Conservation (phyloP, 164 flowering plant genomes). For the Annona squamosa region DNA sequence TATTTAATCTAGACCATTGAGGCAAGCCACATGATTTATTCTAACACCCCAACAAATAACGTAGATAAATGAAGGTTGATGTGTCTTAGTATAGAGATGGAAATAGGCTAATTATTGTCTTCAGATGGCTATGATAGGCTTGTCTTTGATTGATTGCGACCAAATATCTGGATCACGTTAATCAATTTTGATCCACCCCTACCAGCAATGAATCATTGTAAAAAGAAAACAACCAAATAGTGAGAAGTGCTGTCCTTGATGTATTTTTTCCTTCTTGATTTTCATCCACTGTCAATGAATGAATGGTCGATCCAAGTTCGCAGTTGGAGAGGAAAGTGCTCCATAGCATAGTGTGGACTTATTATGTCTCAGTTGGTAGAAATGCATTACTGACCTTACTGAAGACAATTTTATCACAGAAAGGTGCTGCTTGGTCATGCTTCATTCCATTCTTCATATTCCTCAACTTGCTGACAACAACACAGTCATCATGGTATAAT, state of each 20-base stretch:
- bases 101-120: too few species aligned
- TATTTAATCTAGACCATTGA: too few species aligned
- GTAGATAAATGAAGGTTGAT: too few species aligned
- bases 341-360: background rate
- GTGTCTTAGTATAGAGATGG: too few species aligned
- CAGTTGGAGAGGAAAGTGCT: background rate
- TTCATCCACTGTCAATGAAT: background rate
- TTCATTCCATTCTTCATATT: constrained; percentile 65
- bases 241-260: background rate
- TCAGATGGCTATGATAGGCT: too few species aligned
- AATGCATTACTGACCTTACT: constrained; percentile 44
- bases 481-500: background rate
- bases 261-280: background rate
- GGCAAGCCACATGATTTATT: too few species aligned
- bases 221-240: too few species aligned
- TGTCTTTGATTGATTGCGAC: too few species aligned
- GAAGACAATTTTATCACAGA: constrained; percentile 72
- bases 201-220: background rate
- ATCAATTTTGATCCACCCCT: too few species aligned
- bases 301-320: background rate
- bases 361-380: background rate
- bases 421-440: constrained; percentile 83
- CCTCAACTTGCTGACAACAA: constrained; percentile 59
- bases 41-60: too few species aligned
- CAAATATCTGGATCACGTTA: too few species aligned